Conservation (phyloP, 495 filamentous ascomycete species). For the Parathielavia appendiculata region DNA sequence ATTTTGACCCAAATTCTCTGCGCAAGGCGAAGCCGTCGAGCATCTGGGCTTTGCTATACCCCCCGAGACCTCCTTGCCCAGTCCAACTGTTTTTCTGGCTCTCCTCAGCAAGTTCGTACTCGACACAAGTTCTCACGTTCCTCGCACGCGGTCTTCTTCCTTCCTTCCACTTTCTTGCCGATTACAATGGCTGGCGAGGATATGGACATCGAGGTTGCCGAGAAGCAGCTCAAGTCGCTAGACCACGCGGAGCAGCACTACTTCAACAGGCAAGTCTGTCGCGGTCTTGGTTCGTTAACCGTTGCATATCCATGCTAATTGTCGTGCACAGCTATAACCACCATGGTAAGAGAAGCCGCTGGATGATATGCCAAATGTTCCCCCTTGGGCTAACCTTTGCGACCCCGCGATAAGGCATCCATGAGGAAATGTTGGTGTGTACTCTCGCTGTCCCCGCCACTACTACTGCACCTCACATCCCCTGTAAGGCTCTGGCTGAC, state of each 20-base stretch:
- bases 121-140: background rate
- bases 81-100: background rate
- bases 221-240: conserved; percentile 55
- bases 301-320: conserved; percentile 15
- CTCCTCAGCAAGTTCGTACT: background rate
- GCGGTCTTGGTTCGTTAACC: background rate
- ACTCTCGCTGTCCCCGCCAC: conserved; percentile 11
- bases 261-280: conserved; percentile 75
- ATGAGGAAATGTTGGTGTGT: conserved; percentile 97
- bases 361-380: conserved; percentile 16
- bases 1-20: conserved; percentile 26
- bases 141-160: background rate
- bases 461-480: background rate
- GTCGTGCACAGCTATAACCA: conserved; percentile 74
- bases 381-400: conserved; percentile 32
- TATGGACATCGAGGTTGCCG: conserved; percentile 47
- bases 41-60: conserved; percentile 10
- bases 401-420: conserved; percentile 60
- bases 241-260: conserved; percentile 91
- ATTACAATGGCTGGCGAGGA: conserved; percentile 35
- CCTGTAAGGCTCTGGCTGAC: conserved; percentile 15
- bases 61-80: conserved; percentile 6
- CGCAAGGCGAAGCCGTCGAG: conserved; percentile 12
- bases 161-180: background rate
- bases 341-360: conserved; percentile 62